phyloP scores from a whole-genome alignment of 1,139 yeast genomes.

The Ashbya aceris region DNA sequence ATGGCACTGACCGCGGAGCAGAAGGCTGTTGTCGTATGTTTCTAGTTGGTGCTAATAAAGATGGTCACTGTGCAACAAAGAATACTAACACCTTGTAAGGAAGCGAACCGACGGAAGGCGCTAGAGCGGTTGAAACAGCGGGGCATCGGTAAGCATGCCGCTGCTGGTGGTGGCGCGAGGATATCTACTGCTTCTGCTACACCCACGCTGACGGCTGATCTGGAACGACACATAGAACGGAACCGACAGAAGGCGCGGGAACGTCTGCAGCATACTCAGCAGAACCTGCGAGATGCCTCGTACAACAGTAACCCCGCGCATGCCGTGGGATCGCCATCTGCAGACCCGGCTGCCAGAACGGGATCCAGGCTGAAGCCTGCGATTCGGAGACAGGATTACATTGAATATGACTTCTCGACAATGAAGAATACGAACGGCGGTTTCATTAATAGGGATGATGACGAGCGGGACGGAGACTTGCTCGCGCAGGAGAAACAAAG shows the following conservation, averaged over 20 bases:
- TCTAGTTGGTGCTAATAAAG: background rate
- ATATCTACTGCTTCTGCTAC: no score
- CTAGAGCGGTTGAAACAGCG: slow-evolving; percentile 41
- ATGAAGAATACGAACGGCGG: slow-evolving; percentile 90
- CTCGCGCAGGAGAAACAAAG: slow-evolving; percentile 31
- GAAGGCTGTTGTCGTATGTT: slow-evolving; percentile 1
- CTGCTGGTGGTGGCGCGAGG: background rate
- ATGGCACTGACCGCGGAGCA: slow-evolving; percentile 2
- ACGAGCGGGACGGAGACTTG: slow-evolving; percentile 20
- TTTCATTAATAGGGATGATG: slow-evolving; percentile 47
- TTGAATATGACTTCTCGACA: slow-evolving; percentile 85
- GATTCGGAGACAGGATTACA: slow-evolving; percentile 57
- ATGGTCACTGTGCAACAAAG: background rate
- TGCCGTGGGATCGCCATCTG: slow-evolving; percentile 11
- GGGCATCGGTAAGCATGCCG: slow-evolving; percentile 24
- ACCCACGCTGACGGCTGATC: slow-evolving; percentile 1
- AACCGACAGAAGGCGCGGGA: slow-evolving; percentile 8
- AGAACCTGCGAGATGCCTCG: slow-evolving; percentile 26
- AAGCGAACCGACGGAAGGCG: slow-evolving; percentile 51
- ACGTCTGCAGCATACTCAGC: slow-evolving; percentile 12
- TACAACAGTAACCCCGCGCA: slow-evolving; percentile 12
- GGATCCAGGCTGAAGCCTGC: slow-evolving; percentile 28
- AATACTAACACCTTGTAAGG: slow-evolving; percentile 22
- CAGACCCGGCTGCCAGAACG: slow-evolving; percentile 2
- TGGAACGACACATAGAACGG: slow-evolving; percentile 3